Conservation (phyloP, 306 rosid genomes). For the Lagenaria siceraria region DNA sequence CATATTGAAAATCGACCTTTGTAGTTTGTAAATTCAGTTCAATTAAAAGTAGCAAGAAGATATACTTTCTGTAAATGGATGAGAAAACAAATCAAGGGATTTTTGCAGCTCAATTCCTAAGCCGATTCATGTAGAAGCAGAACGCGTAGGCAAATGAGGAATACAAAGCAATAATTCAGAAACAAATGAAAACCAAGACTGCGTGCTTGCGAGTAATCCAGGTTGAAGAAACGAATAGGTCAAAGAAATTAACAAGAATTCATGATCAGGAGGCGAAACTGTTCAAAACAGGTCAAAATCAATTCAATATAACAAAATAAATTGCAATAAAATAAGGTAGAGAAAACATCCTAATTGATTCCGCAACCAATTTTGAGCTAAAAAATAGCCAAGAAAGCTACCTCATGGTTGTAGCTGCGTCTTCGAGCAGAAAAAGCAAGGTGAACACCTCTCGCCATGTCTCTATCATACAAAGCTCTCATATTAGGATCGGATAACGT, state of each 20-base stretch:
- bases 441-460: slow-evolving; percentile 66
- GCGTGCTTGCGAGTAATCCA: not conserved
- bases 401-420: not conserved
- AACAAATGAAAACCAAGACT: not conserved
- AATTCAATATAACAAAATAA: not conserved
- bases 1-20: not conserved
- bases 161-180: not conserved
- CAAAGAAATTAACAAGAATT: not conserved
- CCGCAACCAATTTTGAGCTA: not conserved
- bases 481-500: slow-evolving; percentile 54
- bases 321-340: not conserved
- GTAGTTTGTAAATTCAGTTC: not conserved
- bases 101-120: not conserved
- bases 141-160: not conserved
- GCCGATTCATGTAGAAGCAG: not conserved
- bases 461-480: slow-evolving; percentile 56
- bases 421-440: slow-evolving; percentile 49
- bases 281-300: not conserved
- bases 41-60: not conserved
- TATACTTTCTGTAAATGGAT: not conserved
- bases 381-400: not conserved
- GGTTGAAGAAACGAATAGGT: not conserved
- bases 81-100: not conserved
- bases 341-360: not conserved
- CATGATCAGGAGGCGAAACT: not conserved